These are phyloP conservation scores for Grigorovia transvaalensis DNA, from an alignment of 805 yeast genomes.

Conservation along the genomic window DNA sequence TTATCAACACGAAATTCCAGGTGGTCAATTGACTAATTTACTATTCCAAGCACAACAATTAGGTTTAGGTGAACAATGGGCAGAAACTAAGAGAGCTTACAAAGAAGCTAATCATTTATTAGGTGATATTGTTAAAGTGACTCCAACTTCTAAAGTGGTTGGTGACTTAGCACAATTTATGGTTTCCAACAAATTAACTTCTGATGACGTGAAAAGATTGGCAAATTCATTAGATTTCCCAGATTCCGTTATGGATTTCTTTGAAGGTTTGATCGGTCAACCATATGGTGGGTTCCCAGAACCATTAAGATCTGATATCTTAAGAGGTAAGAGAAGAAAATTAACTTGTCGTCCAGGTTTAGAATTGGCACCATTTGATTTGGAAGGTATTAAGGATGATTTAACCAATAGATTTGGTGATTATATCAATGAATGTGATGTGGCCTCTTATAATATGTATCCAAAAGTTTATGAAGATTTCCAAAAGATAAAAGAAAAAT, in stretches of 20 bases:
- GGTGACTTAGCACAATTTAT: slow-evolving; percentile 99
- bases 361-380: slow-evolving; percentile 74
- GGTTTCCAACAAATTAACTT: slow-evolving; percentile 86
- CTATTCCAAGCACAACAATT: slow-evolving; percentile 98
- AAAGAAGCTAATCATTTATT: slow-evolving; percentile 80
- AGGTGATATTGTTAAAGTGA: slow-evolving; percentile 96
- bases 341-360: slow-evolving; percentile 88
- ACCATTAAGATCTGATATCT: slow-evolving; percentile 86
- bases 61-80: slow-evolving; percentile 96
- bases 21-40: slow-evolving; percentile 97
- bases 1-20: slow-evolving; percentile 96
- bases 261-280: slow-evolving; percentile 98
- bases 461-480: slow-evolving; percentile 93
- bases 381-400: slow-evolving; percentile 61
- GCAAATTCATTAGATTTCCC: slow-evolving; percentile 96
- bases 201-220: slow-evolving; percentile 77
- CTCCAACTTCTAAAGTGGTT: slow-evolving; percentile 98
- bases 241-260: slow-evolving; percentile 93
- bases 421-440: slow-evolving; percentile 62
- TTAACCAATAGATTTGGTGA: slow-evolving; percentile 68
- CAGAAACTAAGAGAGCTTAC: slow-evolving; percentile 89
- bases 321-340: slow-evolving; percentile 87
- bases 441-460: slow-evolving; percentile 95
- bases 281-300: slow-evolving; percentile 99
- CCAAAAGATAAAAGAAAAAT: slow-evolving; percentile 61